Evolutionary conservation across 495 filamentous ascomycete genomes (phyloP), one percentile per base, ranked within the genome.

Genomic region (Ascodesmis nigricans): DNA sequence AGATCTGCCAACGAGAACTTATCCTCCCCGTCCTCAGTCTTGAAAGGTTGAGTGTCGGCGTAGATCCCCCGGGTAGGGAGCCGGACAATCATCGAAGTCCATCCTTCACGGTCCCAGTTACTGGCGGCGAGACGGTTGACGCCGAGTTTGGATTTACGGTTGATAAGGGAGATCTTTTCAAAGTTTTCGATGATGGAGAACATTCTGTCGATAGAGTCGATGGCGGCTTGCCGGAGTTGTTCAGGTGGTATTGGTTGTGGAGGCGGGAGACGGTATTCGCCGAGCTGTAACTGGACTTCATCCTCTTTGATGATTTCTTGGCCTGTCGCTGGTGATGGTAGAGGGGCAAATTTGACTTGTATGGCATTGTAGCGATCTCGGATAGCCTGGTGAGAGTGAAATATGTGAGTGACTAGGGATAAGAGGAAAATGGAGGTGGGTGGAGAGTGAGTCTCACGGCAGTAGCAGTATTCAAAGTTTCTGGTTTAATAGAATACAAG

Each of bases 121-220:
- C 73, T 87, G 7, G 76, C 82, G 1, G 83, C 87, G 14, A 92
- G 60, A 27, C 83, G 65, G 40, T 78, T 73, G 41, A 95, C 71
- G 3, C 87, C 87, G 8, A 51, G 24, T 34, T 48, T 52, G 38
- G 40, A 45, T 38, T 52, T 52, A 30, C 48, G 33, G 3, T 40
- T 37, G 21, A 52, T 46, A 18, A 52, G 40, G 0, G 66, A 54
- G 5, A 69, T 63, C 35, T 75, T 68, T 28, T 80, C 75, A 7
- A 81, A 64, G 4, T 65, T 59, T 31, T 65, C 59, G 43, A 93
- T 66, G 42, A 78, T 75, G 22, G 62, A 62, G 45, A 95, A 87
- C 2, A 92, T 68, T 33, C 82, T 66, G 2, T 64, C 60, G 4
- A 87, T 66, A 0, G 76, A 72, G 33, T 63, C 62, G 44, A 74